Percentiles rank a stretch among this genome's conserved stretches.
These are phyloP conservation scores for Aspergillus quadrilineatus DNA, from an alignment of 2,329 filamentous ascomycete species.

Conservation along the genomic window DNA sequence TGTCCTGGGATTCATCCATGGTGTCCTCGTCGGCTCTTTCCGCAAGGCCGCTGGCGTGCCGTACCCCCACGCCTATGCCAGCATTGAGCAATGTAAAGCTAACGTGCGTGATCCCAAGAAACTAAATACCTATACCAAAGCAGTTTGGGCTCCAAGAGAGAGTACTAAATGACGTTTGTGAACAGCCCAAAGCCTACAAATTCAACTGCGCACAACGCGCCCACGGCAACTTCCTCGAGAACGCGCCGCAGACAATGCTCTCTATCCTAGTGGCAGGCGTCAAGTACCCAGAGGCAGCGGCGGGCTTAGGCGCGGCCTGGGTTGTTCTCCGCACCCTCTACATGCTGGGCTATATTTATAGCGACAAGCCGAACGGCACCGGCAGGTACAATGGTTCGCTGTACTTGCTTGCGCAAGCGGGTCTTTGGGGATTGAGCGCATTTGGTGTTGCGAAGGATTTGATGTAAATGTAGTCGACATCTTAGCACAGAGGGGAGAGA, in stretches of 20 bases:
- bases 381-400: conserved; percentile 36
- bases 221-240: conserved; percentile 62
- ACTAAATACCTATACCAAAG: conserved; percentile 9
- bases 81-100: conserved; percentile 52
- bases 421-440: conserved; percentile 40
- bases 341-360: conserved; percentile 47
- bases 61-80: conserved; percentile 61
- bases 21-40: conserved; percentile 43
- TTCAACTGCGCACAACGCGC: conserved; percentile 58
- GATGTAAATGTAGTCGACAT: conserved; percentile 15
- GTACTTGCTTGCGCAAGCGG: conserved; percentile 44
- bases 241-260: conserved; percentile 52
- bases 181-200: conserved; percentile 43
- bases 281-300: conserved; percentile 50
- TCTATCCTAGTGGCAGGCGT: conserved; percentile 56
- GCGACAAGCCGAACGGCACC: conserved; percentile 37
- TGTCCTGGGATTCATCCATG: conserved; percentile 55
- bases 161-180: background rate
- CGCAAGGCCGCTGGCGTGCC: conserved; percentile 55
- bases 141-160: background rate
- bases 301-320: conserved; percentile 52
- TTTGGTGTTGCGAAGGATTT: conserved; percentile 38
- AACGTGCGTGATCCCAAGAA: conserved; percentile 39
- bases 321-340: conserved; percentile 52
- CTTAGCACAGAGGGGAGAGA: background rate